Percentiles rank a stretch among this genome's conserved stretches.
Evolutionary conservation across 352 stramenopile genomes (phyloP).

Genomic region (Phytophthora macrochlamydospora): DNA sequence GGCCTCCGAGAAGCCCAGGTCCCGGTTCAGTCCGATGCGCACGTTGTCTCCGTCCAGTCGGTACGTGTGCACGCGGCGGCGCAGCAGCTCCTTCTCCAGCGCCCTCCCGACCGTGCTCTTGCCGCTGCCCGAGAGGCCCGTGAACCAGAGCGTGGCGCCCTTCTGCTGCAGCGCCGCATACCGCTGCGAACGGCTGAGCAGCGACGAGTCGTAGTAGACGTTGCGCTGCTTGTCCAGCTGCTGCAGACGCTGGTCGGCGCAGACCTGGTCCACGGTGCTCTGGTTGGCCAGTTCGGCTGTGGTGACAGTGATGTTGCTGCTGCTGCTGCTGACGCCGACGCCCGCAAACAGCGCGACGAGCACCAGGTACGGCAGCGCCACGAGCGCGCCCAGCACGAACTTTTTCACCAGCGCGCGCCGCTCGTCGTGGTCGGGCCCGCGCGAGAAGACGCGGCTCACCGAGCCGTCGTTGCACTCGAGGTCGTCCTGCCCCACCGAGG

Average conservation of each 20-base stretch:
- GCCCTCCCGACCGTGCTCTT: constrained; percentile 98
- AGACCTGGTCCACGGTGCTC: constrained; percentile 47
- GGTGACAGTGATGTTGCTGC: background rate
- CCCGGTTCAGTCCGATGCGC: constrained; percentile 97
- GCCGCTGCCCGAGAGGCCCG: constrained; percentile 95
- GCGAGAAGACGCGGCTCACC: constrained; percentile 49
- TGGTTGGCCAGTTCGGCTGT: constrained; percentile 29
- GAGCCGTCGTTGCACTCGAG: constrained; percentile 55
- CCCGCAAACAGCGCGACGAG: constrained; percentile 60
- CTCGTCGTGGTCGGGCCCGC: constrained; percentile 47
- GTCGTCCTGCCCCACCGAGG: constrained; percentile 72
- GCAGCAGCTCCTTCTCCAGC: constrained; percentile 95
- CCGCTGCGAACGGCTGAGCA: constrained; percentile 63
- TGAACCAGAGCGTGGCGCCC: constrained; percentile 98
- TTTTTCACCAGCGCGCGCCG: constrained; percentile 61
- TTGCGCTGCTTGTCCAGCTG: constrained; percentile 80
- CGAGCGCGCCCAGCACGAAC: constrained; percentile 50
- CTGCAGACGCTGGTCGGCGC: constrained; percentile 59
- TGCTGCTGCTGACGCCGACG: constrained; percentile 23
- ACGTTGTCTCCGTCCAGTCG: constrained; percentile 99
- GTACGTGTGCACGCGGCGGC: constrained; percentile 96
- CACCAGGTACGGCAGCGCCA: constrained; percentile 69
- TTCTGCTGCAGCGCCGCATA: constrained; percentile 93
- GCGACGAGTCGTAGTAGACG: constrained; percentile 85
- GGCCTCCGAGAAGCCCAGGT: constrained; percentile 95